Evolutionary conservation across 768 basidiomycete species (phyloP).

Genomic region (Agrocybe chaxingu): DNA sequence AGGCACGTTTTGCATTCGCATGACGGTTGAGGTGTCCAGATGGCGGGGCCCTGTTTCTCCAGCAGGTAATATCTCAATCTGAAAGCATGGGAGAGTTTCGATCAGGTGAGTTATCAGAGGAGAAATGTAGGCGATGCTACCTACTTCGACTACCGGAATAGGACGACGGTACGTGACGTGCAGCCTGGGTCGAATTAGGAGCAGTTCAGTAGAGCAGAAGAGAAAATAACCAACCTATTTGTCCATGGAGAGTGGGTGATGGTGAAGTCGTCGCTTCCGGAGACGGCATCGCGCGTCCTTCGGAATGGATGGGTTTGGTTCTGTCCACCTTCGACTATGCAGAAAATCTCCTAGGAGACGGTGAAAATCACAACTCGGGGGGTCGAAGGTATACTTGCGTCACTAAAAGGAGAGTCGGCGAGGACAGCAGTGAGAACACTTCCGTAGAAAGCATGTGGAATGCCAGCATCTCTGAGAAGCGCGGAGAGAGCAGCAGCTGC

Average conservation of each 20-base stretch:
- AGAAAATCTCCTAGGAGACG: conserved; percentile 67
- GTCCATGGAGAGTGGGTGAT: conserved; percentile 81
- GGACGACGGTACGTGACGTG: conserved; percentile 72
- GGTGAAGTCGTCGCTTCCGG: conserved; percentile 61
- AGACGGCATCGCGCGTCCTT: conserved; percentile 72
- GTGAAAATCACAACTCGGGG: neutral
- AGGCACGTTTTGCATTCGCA: conserved; percentile 66
- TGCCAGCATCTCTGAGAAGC: conserved; percentile 49
- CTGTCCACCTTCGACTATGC: conserved; percentile 77
- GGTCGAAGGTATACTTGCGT: conserved; percentile 43
- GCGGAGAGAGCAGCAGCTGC: conserved; percentile 74
- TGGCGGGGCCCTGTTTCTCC: conserved; percentile 79
- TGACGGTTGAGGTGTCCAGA: conserved; percentile 65
- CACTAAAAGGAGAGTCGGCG: conserved; percentile 59
- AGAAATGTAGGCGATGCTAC: conserved; percentile 17
- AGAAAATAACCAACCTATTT: conserved; percentile 53
- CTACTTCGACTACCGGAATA: conserved; percentile 77
- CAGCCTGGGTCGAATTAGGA: conserved; percentile 40
- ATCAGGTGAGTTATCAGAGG: conserved; percentile 8
- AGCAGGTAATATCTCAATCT: conserved; percentile 84
- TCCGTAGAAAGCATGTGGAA: conserved; percentile 83
- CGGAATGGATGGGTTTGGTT: conserved; percentile 68
- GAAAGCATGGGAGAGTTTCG: conserved; percentile 7
- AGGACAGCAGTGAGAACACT: conserved; percentile 69
- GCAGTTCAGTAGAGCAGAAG: neutral